Evolutionary conservation across 768 basidiomycete species (phyloP), one percentile per base, ranked within the genome.

Genomic region (Hysterangium stoloniferum): DNA sequence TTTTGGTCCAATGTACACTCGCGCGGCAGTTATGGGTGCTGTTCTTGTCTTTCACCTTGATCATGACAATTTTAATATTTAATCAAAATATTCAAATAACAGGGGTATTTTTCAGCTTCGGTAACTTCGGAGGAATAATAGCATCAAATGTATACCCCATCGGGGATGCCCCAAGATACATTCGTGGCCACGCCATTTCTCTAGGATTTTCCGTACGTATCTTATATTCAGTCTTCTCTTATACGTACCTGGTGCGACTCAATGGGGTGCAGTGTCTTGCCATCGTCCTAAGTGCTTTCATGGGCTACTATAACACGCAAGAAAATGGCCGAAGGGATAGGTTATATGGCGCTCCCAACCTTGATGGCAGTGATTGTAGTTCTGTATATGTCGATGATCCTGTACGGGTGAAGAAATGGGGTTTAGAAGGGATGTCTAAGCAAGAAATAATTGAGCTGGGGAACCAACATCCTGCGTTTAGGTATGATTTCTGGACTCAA

Each of bases 291-390:
- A 52, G 53, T 2, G 11, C 41, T 17, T 43, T 66, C 54, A 56
- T 69, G 41, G 57, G 57, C 48, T 48, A 62, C 52, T 59, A 60
- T 19, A 50, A 63, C 17, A 52, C 51, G 31, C 48, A 60, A n/a
- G 68, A 71, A 57, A 71, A 71, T 61, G 59, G 54, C 9, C 60
- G 66, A 3, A 58, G 68, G 24, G 65, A 69, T 51, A 56, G 36
- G 9, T 27, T 59, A 25, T 69, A 65, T 56, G 69, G 68, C 2
- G 56, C 57, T 0, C 49, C 49, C 13, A 45, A 41, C 64, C 49
- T 58, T 58, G 47, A 59, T 29, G 49, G 49, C 22, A 51, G 49
- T 29, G 49, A 51, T 45, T 45, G 49, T 34, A 51, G 20, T 20
- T 27, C 42, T 32, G 4, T 51, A 11, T n/a, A 45, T 28, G 42